Conservation (phyloP, 208 protist genomes). For the Trypanosoma conorhini region DNA sequence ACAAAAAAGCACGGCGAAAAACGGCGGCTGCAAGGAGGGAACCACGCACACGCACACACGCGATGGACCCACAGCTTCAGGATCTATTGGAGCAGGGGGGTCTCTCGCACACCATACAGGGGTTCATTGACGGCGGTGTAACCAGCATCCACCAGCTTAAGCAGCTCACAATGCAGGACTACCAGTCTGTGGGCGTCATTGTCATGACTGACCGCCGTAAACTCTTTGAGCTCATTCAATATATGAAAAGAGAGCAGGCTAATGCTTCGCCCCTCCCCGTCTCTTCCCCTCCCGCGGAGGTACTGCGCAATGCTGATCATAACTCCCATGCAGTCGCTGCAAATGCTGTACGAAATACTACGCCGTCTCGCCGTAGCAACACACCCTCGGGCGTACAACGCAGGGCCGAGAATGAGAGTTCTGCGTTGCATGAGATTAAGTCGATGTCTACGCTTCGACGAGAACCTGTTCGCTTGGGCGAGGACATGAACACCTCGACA, state of each 20-base stretch:
- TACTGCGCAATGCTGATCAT: conserved; percentile 18
- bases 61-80: conserved; percentile 81
- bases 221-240: conserved; percentile 93
- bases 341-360: conserved; percentile 30
- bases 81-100: conserved; percentile 79
- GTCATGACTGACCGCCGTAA: conserved; percentile 91
- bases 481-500: conserved; percentile 32
- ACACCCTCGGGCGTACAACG: conserved; percentile 27
- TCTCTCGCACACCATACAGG: conserved; percentile 76
- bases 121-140: conserved; percentile 76
- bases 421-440: conserved; percentile 30
- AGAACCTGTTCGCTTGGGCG: conserved; percentile 42
- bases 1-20: conserved; percentile 1
- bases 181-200: conserved; percentile 88
- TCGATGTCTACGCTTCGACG: conserved; percentile 36
- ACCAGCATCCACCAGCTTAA: conserved; percentile 78
- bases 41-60: neutral
- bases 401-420: conserved; percentile 29
- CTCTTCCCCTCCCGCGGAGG: conserved; percentile 1
- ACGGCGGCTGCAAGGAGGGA: neutral
- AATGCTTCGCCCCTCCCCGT: conserved; percentile 9
- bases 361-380: conserved; percentile 28
- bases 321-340: conserved; percentile 16
- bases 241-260: conserved; percentile 78
- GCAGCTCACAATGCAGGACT: conserved; percentile 91